These are phyloP conservation scores for Zymoseptoria brevis DNA, from an alignment of 2,329 filamentous ascomycete species.

Conservation along the genomic window DNA sequence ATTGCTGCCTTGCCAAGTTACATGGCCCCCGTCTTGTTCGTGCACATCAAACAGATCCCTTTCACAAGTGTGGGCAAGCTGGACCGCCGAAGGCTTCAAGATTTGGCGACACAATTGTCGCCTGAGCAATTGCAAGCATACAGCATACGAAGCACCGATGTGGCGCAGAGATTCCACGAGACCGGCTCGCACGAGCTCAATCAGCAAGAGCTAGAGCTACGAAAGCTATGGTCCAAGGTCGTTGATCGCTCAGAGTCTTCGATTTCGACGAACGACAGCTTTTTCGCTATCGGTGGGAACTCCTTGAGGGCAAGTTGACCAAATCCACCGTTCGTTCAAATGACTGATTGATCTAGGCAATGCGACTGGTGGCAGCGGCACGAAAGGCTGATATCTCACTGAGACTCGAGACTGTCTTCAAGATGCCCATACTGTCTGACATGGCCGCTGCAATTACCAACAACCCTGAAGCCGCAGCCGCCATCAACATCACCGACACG, in stretches of 20 bases:
- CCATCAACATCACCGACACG: neutral
- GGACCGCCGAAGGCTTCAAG: constrained; percentile 42
- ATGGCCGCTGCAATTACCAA: neutral
- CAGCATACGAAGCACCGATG: neutral
- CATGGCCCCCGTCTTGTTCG: constrained; percentile 68
- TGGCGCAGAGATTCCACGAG: neutral
- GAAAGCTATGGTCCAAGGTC: constrained; percentile 14
- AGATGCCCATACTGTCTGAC: constrained; percentile 2
- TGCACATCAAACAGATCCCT: constrained; percentile 62
- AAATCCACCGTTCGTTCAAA: neutral
- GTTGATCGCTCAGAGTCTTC: constrained; percentile 4
- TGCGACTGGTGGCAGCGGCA: constrained; percentile 35
- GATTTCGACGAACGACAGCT: constrained; percentile 28
- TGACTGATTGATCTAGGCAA: constrained; percentile 30
- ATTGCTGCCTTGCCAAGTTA: constrained; percentile 38
- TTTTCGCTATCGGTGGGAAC: constrained; percentile 40
- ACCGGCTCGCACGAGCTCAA: neutral
- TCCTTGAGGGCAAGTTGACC: constrained; percentile 25
- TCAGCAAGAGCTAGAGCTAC: constrained; percentile 5
- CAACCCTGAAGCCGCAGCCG: neutral
- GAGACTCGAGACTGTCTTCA: constrained; percentile 37
- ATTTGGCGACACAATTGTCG: neutral
- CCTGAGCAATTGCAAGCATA: neutral
- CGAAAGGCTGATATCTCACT: constrained; percentile 30
- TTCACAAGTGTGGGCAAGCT: constrained; percentile 67